phyloP scores from a whole-genome alignment of 805 yeast species.

The Suhomyces prunicola region DNA sequence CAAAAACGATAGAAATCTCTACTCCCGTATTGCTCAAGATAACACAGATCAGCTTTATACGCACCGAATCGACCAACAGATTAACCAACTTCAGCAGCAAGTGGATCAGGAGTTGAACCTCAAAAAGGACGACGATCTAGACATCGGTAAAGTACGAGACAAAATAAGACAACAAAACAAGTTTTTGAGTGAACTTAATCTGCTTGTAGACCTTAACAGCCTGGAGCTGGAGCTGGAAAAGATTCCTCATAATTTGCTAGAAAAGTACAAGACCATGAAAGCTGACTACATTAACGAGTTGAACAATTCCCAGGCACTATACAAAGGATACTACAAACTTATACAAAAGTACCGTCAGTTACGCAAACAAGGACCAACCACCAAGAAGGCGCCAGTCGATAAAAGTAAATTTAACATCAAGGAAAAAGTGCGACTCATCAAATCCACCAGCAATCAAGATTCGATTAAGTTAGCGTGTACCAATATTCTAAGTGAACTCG shows the following conservation, averaged over 20 bases:
- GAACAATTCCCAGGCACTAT: slow-evolving; percentile 23
- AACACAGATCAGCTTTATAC: not conserved
- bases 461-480: slow-evolving; percentile 19
- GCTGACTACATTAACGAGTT: slow-evolving; percentile 28
- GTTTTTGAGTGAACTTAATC: slow-evolving; percentile 21
- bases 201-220: slow-evolving; percentile 15
- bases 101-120: not conserved
- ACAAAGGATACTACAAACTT: slow-evolving; percentile 29
- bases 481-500: slow-evolving; percentile 19
- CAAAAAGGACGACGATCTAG: not conserved
- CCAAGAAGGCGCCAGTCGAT: not conserved
- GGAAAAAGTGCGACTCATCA: slow-evolving; percentile 19
- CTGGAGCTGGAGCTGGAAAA: slow-evolving; percentile 9
- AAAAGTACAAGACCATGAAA: slow-evolving; percentile 20
- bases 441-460: slow-evolving; percentile 19
- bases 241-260: slow-evolving; percentile 3
- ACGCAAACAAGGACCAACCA: not conserved
- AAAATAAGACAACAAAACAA: slow-evolving; percentile 14
- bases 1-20: not conserved
- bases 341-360: slow-evolving; percentile 26
- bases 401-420: slow-evolving; percentile 7
- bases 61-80: not conserved
- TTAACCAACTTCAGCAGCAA: not conserved
- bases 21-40: not conserved
- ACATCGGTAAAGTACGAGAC: not conserved